A percentile compares a stretch with the other conserved stretches of the same genome.
phyloP scores from a whole-genome alignment of 192 early-diverging fungal genomes.

The Podila epicladia region DNA sequence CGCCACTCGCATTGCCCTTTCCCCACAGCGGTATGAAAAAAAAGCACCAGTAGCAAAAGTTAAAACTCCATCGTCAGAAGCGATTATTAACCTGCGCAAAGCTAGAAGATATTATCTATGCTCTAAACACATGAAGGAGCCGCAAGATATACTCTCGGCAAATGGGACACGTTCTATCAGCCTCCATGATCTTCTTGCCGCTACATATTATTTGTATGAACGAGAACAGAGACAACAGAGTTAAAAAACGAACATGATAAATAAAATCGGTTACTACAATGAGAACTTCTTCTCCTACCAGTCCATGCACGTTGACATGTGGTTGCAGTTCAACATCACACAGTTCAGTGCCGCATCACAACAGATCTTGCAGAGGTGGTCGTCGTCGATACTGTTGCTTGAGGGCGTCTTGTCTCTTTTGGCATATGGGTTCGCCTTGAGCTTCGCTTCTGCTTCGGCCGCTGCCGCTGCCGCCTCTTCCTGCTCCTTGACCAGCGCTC shows the following conservation, averaged over 20 bases:
- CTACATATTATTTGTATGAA: slow-evolving; percentile 1
- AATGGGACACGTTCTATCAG: slow-evolving; percentile 78
- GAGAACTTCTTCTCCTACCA: slow-evolving; percentile 38
- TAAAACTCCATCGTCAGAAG: no score
- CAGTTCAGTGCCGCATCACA: slow-evolving; percentile 81
- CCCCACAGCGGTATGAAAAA: no score
- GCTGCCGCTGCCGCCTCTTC: background rate
- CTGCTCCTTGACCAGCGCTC: slow-evolving; percentile 30
- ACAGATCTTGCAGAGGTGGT: slow-evolving; percentile 83
- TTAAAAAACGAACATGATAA: no score
- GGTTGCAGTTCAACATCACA: slow-evolving; percentile 86
- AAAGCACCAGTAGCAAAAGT: no score
- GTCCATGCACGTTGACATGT: slow-evolving; percentile 83
- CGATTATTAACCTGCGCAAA: no score
- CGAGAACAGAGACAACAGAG: background rate
- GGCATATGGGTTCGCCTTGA: background rate
- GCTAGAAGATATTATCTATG: slow-evolving; percentile 33
- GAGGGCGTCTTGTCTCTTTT: background rate
- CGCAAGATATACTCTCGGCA: slow-evolving; percentile 74
- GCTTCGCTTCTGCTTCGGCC: background rate
- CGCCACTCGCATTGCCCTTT: no score
- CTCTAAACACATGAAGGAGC: slow-evolving; percentile 73
- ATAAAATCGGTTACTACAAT: no score
- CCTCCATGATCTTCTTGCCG: slow-evolving; percentile 48
- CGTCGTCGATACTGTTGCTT: slow-evolving; percentile 42